These are phyloP conservation scores for Basidiobolus meristosporus DNA, from an alignment of 371 early-diverging fungal genomes.

Conservation along the genomic window DNA sequence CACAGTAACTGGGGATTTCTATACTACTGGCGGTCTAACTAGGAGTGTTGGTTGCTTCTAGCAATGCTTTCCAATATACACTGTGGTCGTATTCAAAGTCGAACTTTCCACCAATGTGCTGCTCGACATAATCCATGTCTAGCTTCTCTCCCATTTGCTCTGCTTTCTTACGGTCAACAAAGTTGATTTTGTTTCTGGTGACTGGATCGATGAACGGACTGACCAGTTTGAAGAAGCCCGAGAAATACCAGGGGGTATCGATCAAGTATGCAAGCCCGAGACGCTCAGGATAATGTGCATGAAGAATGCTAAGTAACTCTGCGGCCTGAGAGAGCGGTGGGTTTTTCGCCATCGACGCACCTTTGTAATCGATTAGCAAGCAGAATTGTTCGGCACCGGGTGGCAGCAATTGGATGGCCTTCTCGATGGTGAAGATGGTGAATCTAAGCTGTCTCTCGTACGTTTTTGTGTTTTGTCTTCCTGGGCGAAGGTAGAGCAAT, in stretches of 20 bases:
- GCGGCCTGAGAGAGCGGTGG: slow-evolving; percentile 51
- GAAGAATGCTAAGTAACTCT: slow-evolving; percentile 55
- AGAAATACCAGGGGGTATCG: slow-evolving; percentile 76
- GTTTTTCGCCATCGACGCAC: slow-evolving; percentile 38
- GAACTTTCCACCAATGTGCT: slow-evolving; percentile 16
- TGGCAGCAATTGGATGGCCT: slow-evolving; percentile 63
- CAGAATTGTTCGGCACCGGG: slow-evolving; percentile 38
- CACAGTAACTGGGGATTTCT: no score
- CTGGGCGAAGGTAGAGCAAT: slow-evolving; percentile 49
- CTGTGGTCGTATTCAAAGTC: not conserved
- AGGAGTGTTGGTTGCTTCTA: not conserved
- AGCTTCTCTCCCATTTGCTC: not conserved
- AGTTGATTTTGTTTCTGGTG: slow-evolving; percentile 67
- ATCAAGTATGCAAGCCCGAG: slow-evolving; percentile 33
- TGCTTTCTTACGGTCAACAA: slow-evolving; percentile 42
- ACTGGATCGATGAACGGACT: slow-evolving; percentile 82
- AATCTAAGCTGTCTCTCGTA: slow-evolving; percentile 52
- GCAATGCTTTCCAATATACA: not conserved
- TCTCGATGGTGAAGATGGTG: slow-evolving; percentile 62
- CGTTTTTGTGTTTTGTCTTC: slow-evolving; percentile 60
- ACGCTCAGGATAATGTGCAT: slow-evolving; percentile 76
- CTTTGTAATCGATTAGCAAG: slow-evolving; percentile 66
- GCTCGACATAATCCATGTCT: slow-evolving; percentile 1
- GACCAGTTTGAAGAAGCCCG: slow-evolving; percentile 54
- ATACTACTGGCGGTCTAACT: no score